Percentiles rank a stretch among this genome's conserved stretches.
phyloP scores from a whole-genome alignment of 345 rosid genomes.

The Clarkia xantiana region DNA sequence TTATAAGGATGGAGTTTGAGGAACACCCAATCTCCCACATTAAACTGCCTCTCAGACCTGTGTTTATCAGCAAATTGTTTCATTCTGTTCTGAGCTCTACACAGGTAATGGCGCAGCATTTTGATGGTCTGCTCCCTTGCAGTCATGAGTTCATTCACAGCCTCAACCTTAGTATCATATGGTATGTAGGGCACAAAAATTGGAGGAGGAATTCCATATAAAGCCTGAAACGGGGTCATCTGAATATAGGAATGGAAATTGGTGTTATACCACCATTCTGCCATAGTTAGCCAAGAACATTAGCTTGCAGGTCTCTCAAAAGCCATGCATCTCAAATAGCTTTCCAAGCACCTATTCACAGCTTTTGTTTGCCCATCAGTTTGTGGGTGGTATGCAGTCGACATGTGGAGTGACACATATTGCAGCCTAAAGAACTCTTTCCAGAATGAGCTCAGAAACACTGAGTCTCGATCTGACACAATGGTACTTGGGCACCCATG shows the following conservation, averaged over 20 bases:
- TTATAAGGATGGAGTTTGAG: background rate
- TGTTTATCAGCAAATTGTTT: background rate
- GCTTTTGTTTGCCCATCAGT: background rate
- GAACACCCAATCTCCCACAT: background rate
- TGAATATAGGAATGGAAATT: background rate
- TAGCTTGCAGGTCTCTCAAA: background rate
- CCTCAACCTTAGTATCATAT: background rate
- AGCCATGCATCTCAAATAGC: too few relatives aligned
- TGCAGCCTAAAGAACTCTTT: background rate
- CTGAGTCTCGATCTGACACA: background rate
- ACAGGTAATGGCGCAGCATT: background rate
- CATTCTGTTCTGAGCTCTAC: background rate
- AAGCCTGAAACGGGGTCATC: background rate
- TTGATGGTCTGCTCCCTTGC: background rate
- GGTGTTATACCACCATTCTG: conserved; percentile 1
- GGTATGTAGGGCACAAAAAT: background rate
- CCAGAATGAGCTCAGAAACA: background rate
- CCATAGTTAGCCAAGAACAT: background rate
- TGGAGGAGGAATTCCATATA: background rate
- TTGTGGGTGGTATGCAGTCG: too few relatives aligned
- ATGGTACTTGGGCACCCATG: background rate
- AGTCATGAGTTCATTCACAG: background rate
- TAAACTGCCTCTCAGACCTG: background rate
- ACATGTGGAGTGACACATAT: background rate
- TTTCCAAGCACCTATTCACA: background rate